Evolutionary conservation across 2,329 filamentous ascomycete genomes (phyloP).

Genomic region (Apiospora marii): DNA sequence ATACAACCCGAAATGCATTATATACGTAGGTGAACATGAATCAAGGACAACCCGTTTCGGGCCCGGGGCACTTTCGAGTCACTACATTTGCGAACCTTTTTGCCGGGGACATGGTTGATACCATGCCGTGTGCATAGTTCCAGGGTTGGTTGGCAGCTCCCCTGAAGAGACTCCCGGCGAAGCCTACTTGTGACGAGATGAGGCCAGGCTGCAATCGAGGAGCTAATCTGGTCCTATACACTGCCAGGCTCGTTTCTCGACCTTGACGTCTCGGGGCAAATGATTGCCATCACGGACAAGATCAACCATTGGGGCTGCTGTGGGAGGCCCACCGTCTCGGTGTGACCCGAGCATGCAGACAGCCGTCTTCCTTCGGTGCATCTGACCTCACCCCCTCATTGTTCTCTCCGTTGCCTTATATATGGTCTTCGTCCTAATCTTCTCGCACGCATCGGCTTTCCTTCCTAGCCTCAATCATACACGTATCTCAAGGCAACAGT

Average conservation of each 20-base stretch:
- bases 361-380: not conserved
- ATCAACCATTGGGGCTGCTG: not conserved
- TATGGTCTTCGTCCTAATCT: not conserved
- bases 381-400: not conserved
- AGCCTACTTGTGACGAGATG: not conserved
- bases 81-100: not conserved
- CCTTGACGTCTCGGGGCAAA: not conserved
- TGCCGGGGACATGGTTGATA: not conserved
- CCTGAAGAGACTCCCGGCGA: not conserved
- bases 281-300: not conserved
- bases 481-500: not conserved
- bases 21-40: not conserved
- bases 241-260: not conserved
- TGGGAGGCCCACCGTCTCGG: conserved; percentile 7
- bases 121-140: not conserved
- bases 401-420: not conserved
- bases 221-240: not conserved
- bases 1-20: not conserved
- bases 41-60: not conserved
- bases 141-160: not conserved
- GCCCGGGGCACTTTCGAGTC: not conserved
- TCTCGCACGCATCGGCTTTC: not conserved
- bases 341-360: not conserved
- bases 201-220: no score
- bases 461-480: not conserved